Evolutionary conservation across 2,329 filamentous ascomycete genomes (phyloP).

Genomic region (Exserohilum turcica): DNA sequence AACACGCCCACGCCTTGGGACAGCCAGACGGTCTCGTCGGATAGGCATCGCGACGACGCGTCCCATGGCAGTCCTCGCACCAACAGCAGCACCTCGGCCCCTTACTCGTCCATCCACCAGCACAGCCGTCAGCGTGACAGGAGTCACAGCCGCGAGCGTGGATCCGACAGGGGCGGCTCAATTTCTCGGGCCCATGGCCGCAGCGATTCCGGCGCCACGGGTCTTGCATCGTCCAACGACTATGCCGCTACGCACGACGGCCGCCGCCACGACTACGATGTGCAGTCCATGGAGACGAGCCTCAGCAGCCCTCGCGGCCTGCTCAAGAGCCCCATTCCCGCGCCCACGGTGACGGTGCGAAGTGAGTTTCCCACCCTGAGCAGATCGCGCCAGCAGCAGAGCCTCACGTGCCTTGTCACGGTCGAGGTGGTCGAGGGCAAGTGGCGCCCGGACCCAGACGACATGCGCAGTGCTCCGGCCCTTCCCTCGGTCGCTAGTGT

Average conservation of each 20-base stretch:
- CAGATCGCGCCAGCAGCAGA: constrained; percentile 90
- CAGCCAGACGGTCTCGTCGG: constrained; percentile 49
- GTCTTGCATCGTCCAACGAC: constrained; percentile 74
- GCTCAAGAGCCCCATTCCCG: constrained; percentile 83
- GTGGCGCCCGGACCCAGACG: constrained; percentile 85
- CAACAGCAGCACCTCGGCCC: constrained; percentile 42
- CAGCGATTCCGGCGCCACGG: constrained; percentile 77
- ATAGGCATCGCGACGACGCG: constrained; percentile 53
- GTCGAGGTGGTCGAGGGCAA: constrained; percentile 92
- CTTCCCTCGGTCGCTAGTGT: constrained; percentile 57
- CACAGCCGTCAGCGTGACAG: constrained; percentile 41
- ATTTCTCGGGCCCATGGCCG: constrained; percentile 63
- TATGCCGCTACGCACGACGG: constrained; percentile 77
- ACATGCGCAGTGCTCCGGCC: constrained; percentile 63
- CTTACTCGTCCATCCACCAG: constrained; percentile 35
- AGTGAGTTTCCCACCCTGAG: constrained; percentile 96
- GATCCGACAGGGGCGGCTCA: constrained; percentile 48
- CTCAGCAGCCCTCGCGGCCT: constrained; percentile 72
- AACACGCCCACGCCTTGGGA: constrained; percentile 74
- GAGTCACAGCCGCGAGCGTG: constrained; percentile 47
- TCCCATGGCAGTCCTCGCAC: constrained; percentile 46
- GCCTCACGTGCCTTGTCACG: constrained; percentile 89
- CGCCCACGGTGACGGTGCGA: constrained; percentile 89
- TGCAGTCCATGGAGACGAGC: constrained; percentile 92
- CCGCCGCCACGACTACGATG: constrained; percentile 89